These are phyloP conservation scores for Lodderomyces elongisporus DNA, from an alignment of 1,139 yeast species.

Conservation along the genomic window DNA sequence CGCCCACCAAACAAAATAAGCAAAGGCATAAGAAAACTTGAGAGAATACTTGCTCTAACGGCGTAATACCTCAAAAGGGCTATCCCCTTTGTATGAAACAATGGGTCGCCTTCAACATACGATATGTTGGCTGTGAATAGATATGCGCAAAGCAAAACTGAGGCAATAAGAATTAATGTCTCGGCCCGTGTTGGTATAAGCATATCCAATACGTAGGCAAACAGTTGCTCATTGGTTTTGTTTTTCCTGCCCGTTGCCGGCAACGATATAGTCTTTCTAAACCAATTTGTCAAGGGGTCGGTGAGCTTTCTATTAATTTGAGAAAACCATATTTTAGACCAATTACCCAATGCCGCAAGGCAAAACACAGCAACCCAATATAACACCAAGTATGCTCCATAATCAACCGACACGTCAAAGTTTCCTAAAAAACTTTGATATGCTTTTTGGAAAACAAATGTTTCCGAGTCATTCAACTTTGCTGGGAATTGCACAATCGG, in stretches of 20 bases:
- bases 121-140: conserved; percentile 23
- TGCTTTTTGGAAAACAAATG: conserved; percentile 17
- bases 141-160: conserved; percentile 40
- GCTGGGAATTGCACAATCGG: conserved; percentile 23
- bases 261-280: conserved; percentile 20
- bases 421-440: conserved; percentile 38
- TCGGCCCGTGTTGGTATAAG: conserved; percentile 65
- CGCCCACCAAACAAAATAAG: conserved; percentile 57
- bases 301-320: conserved; percentile 14
- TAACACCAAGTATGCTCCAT: conserved; percentile 25
- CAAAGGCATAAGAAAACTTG: conserved; percentile 49
- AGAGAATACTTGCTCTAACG: conserved; percentile 55
- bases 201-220: conserved; percentile 28
- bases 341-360: conserved; percentile 25
- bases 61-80: conserved; percentile 36
- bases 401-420: conserved; percentile 31
- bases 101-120: conserved; percentile 25
- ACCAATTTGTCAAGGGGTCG: conserved; percentile 23
- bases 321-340: conserved; percentile 29
- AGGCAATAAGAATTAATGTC: conserved; percentile 43
- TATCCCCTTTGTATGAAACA: conserved; percentile 26
- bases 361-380: conserved; percentile 30
- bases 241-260: conserved; percentile 26
- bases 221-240: conserved; percentile 24
- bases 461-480: conserved; percentile 19